Conservation (phyloP, 192 early-diverging fungal genomes). For the Phlyctochytrium arcticum region DNA sequence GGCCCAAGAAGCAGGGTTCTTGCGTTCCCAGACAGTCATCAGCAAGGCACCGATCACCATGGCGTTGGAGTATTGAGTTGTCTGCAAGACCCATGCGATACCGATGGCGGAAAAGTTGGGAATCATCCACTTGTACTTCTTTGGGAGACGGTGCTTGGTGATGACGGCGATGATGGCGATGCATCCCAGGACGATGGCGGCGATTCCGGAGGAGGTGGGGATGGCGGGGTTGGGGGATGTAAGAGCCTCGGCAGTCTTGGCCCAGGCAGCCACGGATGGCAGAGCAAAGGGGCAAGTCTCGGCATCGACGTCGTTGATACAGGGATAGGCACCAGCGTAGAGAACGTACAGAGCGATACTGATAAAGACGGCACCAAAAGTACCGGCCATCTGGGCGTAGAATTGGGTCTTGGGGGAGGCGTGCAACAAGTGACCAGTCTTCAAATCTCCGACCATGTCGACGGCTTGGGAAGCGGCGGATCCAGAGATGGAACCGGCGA, state of each 20-base stretch:
- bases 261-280: constrained; percentile 40
- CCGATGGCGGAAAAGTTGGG: constrained; percentile 54
- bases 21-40: constrained; percentile 20
- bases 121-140: constrained; percentile 45
- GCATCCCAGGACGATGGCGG: constrained; percentile 37
- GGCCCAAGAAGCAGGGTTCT: constrained; percentile 13
- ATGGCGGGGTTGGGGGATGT: constrained; percentile 27
- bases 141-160: constrained; percentile 46
- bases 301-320: constrained; percentile 32
- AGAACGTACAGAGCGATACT: constrained; percentile 54
- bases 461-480: constrained; percentile 63
- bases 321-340: constrained; percentile 63
- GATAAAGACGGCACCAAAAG: constrained; percentile 60
- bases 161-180: constrained; percentile 41
- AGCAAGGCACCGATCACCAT: constrained; percentile 28
- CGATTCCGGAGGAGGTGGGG: constrained; percentile 29
- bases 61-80: constrained; percentile 17
- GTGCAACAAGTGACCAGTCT: constrained; percentile 78
- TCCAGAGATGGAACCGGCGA: constrained; percentile 75
- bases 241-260: constrained; percentile 17
- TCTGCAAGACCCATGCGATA: constrained; percentile 27
- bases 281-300: constrained; percentile 38
- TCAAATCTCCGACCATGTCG: constrained; percentile 78
- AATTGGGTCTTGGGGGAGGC: constrained; percentile 84
- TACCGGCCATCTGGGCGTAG: constrained; percentile 76